These are phyloP conservation scores for Wickerhamiella allomyrinae DNA, from an alignment of 805 yeast species.

Conservation along the genomic window DNA sequence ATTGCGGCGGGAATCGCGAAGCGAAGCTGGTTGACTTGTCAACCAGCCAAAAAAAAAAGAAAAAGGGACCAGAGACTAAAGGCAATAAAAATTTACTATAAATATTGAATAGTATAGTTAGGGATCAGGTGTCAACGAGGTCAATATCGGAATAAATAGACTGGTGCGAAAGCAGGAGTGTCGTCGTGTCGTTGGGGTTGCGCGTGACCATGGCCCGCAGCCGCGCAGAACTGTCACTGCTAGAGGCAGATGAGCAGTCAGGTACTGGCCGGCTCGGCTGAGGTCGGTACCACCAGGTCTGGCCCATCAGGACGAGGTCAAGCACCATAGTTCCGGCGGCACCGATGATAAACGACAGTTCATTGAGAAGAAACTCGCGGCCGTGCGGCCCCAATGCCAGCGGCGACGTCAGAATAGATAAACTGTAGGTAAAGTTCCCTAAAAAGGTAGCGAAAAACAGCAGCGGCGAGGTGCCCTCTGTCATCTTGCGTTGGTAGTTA, in stretches of 20 bases:
- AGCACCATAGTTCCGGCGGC: constrained; percentile 74
- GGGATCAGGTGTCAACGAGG: constrained; percentile 12
- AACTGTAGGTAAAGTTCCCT: constrained; percentile 65
- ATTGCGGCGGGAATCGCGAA: no score
- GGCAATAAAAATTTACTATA: no score
- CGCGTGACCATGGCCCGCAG: constrained; percentile 2
- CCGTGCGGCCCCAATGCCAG: constrained; percentile 33
- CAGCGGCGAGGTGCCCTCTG: constrained; percentile 71
- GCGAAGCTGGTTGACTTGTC: no score
- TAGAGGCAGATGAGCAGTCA: not conserved
- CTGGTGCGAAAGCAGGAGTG: constrained; percentile 5
- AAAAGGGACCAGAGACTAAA: no score
- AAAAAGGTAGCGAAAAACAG: constrained; percentile 64
- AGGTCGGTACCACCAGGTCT: constrained; percentile 13
- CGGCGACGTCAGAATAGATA: constrained; percentile 49
- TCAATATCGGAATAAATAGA: constrained; percentile 9
- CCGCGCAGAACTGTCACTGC: not conserved
- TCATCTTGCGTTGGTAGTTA: constrained; percentile 65
- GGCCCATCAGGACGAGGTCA: constrained; percentile 38
- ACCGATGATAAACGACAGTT: constrained; percentile 72
- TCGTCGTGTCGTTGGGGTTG: constrained; percentile 3
- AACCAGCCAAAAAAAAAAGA: no score
- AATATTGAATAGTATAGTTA: not conserved
- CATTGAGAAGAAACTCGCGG: constrained; percentile 42
- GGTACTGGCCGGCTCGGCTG: not conserved